phyloP scores from a whole-genome alignment of 2,329 filamentous ascomycete species.

The Colletotrichum destructivum region DNA sequence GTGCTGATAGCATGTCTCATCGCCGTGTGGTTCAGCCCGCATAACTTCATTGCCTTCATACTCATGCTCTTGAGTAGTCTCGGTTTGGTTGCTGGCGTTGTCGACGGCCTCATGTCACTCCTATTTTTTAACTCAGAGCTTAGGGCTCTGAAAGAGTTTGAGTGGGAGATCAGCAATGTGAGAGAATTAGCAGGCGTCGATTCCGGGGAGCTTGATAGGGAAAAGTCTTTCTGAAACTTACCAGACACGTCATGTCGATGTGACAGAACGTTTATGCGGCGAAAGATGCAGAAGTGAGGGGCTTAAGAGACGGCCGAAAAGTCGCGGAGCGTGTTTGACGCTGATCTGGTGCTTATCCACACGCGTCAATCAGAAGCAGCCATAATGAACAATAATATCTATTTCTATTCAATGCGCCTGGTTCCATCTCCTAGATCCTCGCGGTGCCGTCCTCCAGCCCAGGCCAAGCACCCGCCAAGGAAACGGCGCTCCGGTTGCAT shows the following conservation, averaged over 20 bases:
- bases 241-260: neutral
- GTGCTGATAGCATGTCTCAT: constrained; percentile 82
- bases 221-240: neutral
- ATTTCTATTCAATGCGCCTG: constrained; percentile 25
- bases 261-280: neutral
- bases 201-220: neutral
- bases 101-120: constrained; percentile 89
- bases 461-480: neutral
- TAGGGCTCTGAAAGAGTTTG: constrained; percentile 87
- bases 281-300: neutral
- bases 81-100: constrained; percentile 79
- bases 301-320: neutral
- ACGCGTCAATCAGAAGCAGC: neutral
- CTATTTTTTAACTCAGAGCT: constrained; percentile 91
- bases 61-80: constrained; percentile 86
- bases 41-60: constrained; percentile 83
- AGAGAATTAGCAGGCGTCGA: constrained; percentile 51
- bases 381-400: constrained; percentile 31
- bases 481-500: neutral
- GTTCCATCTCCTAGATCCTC: neutral
- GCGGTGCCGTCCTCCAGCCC: neutral
- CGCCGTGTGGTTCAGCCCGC: constrained; percentile 88
- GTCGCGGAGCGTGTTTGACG: neutral
- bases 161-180: constrained; percentile 89
- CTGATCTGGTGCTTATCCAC: neutral